Evolutionary conservation across 768 basidiomycete genomes (phyloP).

Genomic region (Suillus luteus): DNA sequence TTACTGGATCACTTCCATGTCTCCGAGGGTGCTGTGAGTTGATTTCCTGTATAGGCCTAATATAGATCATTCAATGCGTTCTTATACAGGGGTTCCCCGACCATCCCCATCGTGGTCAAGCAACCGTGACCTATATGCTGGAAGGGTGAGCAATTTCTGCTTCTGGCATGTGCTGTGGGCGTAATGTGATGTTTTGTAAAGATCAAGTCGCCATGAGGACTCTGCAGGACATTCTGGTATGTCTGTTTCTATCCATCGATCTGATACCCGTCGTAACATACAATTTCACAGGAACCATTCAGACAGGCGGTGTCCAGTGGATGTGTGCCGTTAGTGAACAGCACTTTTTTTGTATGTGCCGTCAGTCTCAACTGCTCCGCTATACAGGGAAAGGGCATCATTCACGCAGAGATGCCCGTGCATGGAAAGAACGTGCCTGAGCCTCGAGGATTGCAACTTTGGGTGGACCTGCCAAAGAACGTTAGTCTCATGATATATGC

Average conservation of each 20-base stretch:
- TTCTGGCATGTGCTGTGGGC: background rate
- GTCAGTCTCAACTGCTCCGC: conserved; percentile 7
- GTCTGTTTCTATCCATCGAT: background rate
- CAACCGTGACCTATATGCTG: conserved; percentile 87
- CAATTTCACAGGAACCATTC: conserved; percentile 42
- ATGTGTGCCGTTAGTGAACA: conserved; percentile 72
- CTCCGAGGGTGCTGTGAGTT: conserved; percentile 62
- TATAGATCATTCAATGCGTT: background rate
- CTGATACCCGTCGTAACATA: background rate
- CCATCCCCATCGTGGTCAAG: conserved; percentile 91
- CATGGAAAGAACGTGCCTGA: conserved; percentile 66
- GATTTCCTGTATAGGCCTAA: background rate
- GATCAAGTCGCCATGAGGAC: conserved; percentile 85
- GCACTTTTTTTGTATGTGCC: conserved; percentile 1
- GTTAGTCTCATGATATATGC: conserved; percentile 32
- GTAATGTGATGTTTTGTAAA: conserved; percentile 24
- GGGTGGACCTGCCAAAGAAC: conserved; percentile 79
- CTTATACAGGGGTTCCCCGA: conserved; percentile 79
- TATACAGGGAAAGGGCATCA: conserved; percentile 63
- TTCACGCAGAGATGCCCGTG: conserved; percentile 90
- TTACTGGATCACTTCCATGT: conserved; percentile 87
- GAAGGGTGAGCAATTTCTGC: conserved; percentile 53
- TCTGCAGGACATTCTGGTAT: conserved; percentile 79
- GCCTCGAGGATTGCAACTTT: conserved; percentile 84
- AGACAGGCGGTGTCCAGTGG: conserved; percentile 91